A percentile compares a stretch with the other conserved stretches of the same genome.
Conservation (phyloP, 352 stramenopile species). For the Pythium coloratum region DNA sequence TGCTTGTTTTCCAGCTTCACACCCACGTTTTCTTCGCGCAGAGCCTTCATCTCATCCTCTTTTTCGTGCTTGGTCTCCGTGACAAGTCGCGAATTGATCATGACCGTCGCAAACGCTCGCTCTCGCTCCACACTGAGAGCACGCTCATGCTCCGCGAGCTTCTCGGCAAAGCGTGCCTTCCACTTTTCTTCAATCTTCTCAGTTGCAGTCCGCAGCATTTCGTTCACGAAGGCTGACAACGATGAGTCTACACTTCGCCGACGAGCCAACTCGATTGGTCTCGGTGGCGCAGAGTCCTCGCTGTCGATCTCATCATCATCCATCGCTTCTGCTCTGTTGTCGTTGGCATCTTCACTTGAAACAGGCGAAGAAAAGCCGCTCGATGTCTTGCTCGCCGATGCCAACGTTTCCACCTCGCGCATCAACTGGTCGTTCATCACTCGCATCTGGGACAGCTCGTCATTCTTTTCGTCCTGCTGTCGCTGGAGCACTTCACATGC, state of each 20-base stretch:
- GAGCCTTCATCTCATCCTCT: constrained; percentile 70
- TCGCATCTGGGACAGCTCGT: constrained; percentile 16
- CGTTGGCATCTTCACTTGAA: neutral
- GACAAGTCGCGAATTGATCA: constrained; percentile 66
- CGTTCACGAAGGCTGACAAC: constrained; percentile 68
- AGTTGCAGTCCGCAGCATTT: constrained; percentile 72
- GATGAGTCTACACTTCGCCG: constrained; percentile 47
- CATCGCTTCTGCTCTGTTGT: constrained; percentile 5
- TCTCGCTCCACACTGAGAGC: constrained; percentile 66
- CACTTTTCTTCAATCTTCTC: constrained; percentile 85
- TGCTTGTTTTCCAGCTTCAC: constrained; percentile 70
- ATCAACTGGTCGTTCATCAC: constrained; percentile 28
- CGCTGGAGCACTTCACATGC: constrained; percentile 31
- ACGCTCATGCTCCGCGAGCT: constrained; percentile 66
- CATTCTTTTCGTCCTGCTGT: constrained; percentile 25
- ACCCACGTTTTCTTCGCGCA: constrained; percentile 65
- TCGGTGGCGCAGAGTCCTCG: neutral
- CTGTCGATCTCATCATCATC: neutral
- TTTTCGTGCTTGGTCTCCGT: constrained; percentile 75
- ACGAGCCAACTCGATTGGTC: neutral
- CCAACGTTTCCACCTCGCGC: constrained; percentile 22
- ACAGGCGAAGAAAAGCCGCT: constrained; percentile 12
- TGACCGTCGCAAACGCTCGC: constrained; percentile 57
- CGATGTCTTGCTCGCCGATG: constrained; percentile 4
- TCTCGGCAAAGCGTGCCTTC: constrained; percentile 70